Conservation (phyloP, 78 protist genomes). For the Polysphondylium violaceum region DNA sequence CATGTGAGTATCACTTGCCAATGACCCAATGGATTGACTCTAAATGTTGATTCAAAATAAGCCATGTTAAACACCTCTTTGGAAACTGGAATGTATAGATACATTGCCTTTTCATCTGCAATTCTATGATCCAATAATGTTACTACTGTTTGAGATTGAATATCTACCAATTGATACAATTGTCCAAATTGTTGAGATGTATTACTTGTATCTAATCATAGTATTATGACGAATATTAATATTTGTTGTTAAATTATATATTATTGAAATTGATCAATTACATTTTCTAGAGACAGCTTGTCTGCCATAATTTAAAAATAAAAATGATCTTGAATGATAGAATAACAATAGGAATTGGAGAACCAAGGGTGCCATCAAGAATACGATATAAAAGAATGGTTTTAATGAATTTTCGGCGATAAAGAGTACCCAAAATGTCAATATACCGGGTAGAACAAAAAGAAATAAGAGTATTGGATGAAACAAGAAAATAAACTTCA, state of each 20-base stretch:
- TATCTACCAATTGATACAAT: constrained; percentile 63
- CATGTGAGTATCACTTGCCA: constrained; percentile 61
- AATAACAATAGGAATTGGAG: constrained; percentile 56
- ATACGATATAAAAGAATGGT: constrained; percentile 58
- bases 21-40: constrained; percentile 60
- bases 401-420: constrained; percentile 40
- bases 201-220: constrained; percentile 13
- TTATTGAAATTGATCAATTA: neutral
- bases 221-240: neutral
- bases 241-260: neutral
- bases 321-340: constrained; percentile 56
- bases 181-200: constrained; percentile 7
- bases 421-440: constrained; percentile 69
- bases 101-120: constrained; percentile 68
- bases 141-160: constrained; percentile 39
- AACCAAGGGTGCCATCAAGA: constrained; percentile 22
- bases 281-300: constrained; percentile 70
- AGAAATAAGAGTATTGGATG: constrained; percentile 49
- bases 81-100: constrained; percentile 53
- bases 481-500: constrained; percentile 67
- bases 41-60: constrained; percentile 67
- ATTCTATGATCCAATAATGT: constrained; percentile 54
- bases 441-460: constrained; percentile 42
- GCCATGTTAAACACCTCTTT: constrained; percentile 74
- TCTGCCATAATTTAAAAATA: constrained; percentile 60